Percentiles rank a stretch among this genome's conserved stretches.
phyloP scores from a whole-genome alignment of 352 stramenopile genomes.

The Phytopythium montanum region DNA sequence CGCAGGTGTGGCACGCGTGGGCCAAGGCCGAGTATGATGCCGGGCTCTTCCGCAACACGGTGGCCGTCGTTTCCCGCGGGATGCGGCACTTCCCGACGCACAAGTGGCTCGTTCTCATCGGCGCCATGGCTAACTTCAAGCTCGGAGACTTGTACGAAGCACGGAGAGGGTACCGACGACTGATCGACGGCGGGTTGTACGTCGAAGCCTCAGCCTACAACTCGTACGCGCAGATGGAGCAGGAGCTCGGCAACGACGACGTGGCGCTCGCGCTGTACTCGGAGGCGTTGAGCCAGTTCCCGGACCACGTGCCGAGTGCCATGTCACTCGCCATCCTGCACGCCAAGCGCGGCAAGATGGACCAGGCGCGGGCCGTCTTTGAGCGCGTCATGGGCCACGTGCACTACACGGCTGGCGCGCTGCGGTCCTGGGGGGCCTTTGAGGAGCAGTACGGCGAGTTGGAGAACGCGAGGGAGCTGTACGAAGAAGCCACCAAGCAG shows the following conservation, averaged over 20 bases:
- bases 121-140: constrained; percentile 75
- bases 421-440: constrained; percentile 72
- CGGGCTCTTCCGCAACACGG: constrained; percentile 67
- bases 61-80: constrained; percentile 62
- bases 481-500: constrained; percentile 64
- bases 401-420: constrained; percentile 49
- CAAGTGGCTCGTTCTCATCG: constrained; percentile 81
- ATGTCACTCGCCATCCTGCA: constrained; percentile 75
- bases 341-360: constrained; percentile 40
- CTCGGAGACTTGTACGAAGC: constrained; percentile 76
- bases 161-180: constrained; percentile 57
- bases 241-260: constrained; percentile 71
- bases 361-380: constrained; percentile 57
- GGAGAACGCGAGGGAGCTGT: constrained; percentile 68
- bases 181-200: constrained; percentile 71
- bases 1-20: constrained; percentile 86
- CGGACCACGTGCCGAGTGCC: constrained; percentile 72
- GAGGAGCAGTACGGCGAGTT: constrained; percentile 72
- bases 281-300: constrained; percentile 50
- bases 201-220: constrained; percentile 77
- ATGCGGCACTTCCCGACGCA: constrained; percentile 70
- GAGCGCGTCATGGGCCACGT: constrained; percentile 55
- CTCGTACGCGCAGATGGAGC: constrained; percentile 82
- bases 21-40: constrained; percentile 80
- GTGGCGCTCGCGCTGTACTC: constrained; percentile 59